phyloP scores from a whole-genome alignment of 768 basidiomycete species.

The Pleurotus platypus region DNA sequence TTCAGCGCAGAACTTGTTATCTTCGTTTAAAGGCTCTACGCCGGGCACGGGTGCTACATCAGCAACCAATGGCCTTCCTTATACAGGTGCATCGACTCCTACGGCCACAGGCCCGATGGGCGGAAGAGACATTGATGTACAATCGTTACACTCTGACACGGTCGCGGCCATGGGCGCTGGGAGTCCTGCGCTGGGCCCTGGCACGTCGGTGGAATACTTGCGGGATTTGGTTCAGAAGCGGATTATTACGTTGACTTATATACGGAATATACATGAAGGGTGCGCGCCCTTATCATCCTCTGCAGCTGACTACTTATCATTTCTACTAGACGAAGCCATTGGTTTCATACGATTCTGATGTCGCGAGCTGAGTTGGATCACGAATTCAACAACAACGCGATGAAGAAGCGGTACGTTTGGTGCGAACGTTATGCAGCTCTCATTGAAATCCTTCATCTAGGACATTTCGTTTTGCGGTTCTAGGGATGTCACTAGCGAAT shows the following conservation, averaged over 20 bases:
- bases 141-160: slow-evolving; percentile 56
- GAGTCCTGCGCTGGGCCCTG: slow-evolving; percentile 43
- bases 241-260: slow-evolving; percentile 80
- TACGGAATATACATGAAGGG: slow-evolving; percentile 86
- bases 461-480: slow-evolving; percentile 77
- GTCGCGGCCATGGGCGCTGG: slow-evolving; percentile 29
- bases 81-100: slow-evolving; percentile 36
- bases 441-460: slow-evolving; percentile 30
- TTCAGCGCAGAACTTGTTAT: slow-evolving; percentile 79
- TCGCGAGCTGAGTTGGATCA: slow-evolving; percentile 70
- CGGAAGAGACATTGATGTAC: slow-evolving; percentile 66
- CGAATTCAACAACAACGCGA: slow-evolving; percentile 68
- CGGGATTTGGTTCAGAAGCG: slow-evolving; percentile 81
- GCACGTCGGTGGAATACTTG: slow-evolving; percentile 75
- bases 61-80: slow-evolving; percentile 32
- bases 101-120: slow-evolving; percentile 35
- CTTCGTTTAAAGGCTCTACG: slow-evolving; percentile 59
- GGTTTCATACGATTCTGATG: slow-evolving; percentile 87
- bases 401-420: slow-evolving; percentile 67
- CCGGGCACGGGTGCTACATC: slow-evolving; percentile 27
- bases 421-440: background rate
- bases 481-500: slow-evolving; percentile 83
- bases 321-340: slow-evolving; percentile 63
- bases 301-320: background rate
- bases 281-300: slow-evolving; percentile 30